Conservation (phyloP, 192 early-diverging fungal species). For the Coemansia sp. region DNA sequence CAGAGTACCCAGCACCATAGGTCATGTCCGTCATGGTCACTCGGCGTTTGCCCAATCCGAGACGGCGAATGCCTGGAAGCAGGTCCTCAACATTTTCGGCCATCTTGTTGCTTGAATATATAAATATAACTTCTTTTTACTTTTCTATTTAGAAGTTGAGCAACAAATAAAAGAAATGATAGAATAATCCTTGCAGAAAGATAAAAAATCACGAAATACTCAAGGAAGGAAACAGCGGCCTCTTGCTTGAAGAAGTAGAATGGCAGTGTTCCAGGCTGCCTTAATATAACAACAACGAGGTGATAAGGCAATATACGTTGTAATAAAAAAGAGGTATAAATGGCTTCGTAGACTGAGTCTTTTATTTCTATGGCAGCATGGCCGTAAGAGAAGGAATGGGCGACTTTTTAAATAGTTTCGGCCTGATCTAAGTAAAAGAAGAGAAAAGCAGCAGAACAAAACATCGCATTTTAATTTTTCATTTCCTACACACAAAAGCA, state of each 20-base stretch:
- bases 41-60: conserved; percentile 29
- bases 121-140: not conserved
- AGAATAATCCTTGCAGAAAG: not conserved
- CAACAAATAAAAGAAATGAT: conserved; percentile 1
- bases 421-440: too few relatives aligned
- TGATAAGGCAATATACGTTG: too few relatives aligned
- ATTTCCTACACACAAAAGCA: too few relatives aligned
- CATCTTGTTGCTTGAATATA: conserved; percentile 14
- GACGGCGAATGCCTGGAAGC: conserved; percentile 38
- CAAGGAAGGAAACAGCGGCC: not conserved
- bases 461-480: too few relatives aligned
- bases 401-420: not conserved
- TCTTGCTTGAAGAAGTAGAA: too few relatives aligned
- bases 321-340: not conserved
- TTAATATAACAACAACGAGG: too few relatives aligned
- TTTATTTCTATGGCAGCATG: not conserved
- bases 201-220: not conserved
- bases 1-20: conserved; percentile 32
- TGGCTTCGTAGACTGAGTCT: not conserved
- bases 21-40: conserved; percentile 33
- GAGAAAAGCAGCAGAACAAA: too few relatives aligned
- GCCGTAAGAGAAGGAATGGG: not conserved
- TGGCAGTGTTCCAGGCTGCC: too few relatives aligned
- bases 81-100: conserved; percentile 34
- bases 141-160: conserved; percentile 2